Evolutionary conservation across 176 grass and related monocot species (phyloP).

Genomic region (Phragmites australis): DNA sequence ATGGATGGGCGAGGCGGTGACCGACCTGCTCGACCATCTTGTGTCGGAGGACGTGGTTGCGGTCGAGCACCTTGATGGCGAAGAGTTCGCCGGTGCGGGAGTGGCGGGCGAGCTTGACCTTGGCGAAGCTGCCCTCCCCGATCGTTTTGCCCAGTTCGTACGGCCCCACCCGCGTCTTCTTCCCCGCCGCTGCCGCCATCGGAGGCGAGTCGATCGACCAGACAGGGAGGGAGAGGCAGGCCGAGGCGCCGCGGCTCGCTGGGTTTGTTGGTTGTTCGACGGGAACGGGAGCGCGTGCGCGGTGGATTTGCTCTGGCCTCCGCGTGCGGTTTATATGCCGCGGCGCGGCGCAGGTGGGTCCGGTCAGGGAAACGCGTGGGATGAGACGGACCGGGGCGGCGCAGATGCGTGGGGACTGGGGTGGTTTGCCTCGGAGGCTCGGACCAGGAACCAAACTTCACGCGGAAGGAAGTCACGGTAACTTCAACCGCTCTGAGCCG

Average conservation of each 20-base stretch:
- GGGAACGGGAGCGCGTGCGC: background rate
- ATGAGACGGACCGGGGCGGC: constrained; percentile 26
- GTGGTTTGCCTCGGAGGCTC: no score
- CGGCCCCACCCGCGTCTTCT: constrained; percentile 65
- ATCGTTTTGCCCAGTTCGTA: constrained; percentile 92
- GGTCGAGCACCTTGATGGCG: constrained; percentile 93
- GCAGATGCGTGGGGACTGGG: background rate
- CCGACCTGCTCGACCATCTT: constrained; percentile 93
- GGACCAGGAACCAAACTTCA: no score
- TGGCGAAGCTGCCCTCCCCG: constrained; percentile 94
- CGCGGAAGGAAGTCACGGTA: no score
- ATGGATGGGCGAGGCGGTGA: background rate
- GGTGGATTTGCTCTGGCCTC: background rate
- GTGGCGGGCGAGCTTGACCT: constrained; percentile 87
- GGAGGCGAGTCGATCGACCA: background rate
- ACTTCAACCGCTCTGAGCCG: no score
- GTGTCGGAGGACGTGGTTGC: constrained; percentile 80
- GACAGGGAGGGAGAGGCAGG: background rate
- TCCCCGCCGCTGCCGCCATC: background rate
- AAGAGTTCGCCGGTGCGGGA: constrained; percentile 47
- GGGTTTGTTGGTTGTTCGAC: background rate
- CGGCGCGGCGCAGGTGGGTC: constrained; percentile 6
- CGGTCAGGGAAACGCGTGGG: constrained; percentile 27
- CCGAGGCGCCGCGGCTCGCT: background rate
- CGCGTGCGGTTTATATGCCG: constrained; percentile 7